A percentile compares a stretch with the other conserved stretches of the same genome.
These are phyloP conservation scores for Cadophora gregata DNA, from an alignment of 2,329 filamentous ascomycete genomes.

Conservation along the genomic window DNA sequence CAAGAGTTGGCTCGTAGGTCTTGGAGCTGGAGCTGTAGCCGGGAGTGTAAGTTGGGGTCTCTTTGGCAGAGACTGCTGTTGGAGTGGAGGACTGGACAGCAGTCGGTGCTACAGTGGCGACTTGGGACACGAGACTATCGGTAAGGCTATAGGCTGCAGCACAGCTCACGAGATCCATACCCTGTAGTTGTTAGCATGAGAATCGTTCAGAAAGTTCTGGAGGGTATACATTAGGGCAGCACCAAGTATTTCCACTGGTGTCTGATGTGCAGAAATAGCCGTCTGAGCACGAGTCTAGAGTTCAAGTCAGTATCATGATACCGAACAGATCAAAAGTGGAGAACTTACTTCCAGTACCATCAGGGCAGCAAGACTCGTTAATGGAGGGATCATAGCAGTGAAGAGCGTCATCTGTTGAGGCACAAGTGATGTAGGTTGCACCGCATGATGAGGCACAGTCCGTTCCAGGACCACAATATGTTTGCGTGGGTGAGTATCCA, in stretches of 20 bases:
- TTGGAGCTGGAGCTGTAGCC: neutral
- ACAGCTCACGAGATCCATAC: conserved; percentile 59
- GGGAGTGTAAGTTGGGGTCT: neutral
- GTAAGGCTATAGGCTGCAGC: conserved; percentile 56
- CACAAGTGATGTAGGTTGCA: conserved; percentile 54
- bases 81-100: neutral
- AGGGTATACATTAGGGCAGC: conserved; percentile 59
- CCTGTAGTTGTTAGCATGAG: conserved; percentile 25
- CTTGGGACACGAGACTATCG: conserved; percentile 49
- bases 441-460: conserved; percentile 64
- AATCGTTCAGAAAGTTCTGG: neutral
- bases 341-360: conserved; percentile 54
- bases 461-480: conserved; percentile 54
- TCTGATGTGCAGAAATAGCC: conserved; percentile 69
- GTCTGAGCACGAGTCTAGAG: conserved; percentile 57
- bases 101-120: conserved; percentile 12
- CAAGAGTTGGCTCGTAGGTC: neutral
- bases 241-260: conserved; percentile 57
- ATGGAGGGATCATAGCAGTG: conserved; percentile 63
- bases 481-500: conserved; percentile 57
- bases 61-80: neutral
- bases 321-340: neutral
- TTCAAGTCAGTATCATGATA: neutral
- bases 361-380: conserved; percentile 62
- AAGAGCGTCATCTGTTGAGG: conserved; percentile 54